Base-by-base conservation (phyloP, 352 stramenopile species). In the Blastocystis sp. region DNA sequence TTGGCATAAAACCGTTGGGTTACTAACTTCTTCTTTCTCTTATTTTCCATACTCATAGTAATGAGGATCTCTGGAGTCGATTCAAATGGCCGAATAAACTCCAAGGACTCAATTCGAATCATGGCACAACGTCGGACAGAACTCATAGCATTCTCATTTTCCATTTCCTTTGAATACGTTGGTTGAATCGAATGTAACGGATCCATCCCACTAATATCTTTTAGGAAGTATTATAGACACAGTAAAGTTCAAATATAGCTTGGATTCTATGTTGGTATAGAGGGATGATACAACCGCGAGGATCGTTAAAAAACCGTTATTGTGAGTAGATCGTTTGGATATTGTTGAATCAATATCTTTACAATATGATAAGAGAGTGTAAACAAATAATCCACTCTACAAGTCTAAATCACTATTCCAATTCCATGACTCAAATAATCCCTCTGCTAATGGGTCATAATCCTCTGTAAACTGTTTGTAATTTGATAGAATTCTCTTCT, bases 111-210 rank as follows among this genome's bases (percentile, higher is more conserved):
- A 29, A 87, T 74, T 19, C 49, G 37, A 46, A 87, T 87, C n/a
- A 65, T 49, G 21, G 77, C 77, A 52, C 59, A 87, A 32, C 77
- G 56, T 19, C 77, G 59, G 12, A 87, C 65, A 14, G 77, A 87
- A 56, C 77, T 87, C 65, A 78, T 78, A 52, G 59, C 77, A 43
- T 74, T 58, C 49, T 87, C 77, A 61, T 77, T 87, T 42, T 87
- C 77, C 59, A 87, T 87, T 54, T 87, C 77, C 42, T 87, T 87
- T 14, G 71, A 83, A 83, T 66, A 66, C 43, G 71, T 67, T 63
- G 71, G 71, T 19, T 49, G 27, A 11, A 56, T n/a, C 56, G 51
- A 52, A 67, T 46, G 71, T 21, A 1, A 46, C 21, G 51, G 24
- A 83, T 83, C 71, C 71, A 83, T 83, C 37, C 43, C 21, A 29